Conservation (phyloP, 345 rosid genomes). For the Trapa bicornis region DNA sequence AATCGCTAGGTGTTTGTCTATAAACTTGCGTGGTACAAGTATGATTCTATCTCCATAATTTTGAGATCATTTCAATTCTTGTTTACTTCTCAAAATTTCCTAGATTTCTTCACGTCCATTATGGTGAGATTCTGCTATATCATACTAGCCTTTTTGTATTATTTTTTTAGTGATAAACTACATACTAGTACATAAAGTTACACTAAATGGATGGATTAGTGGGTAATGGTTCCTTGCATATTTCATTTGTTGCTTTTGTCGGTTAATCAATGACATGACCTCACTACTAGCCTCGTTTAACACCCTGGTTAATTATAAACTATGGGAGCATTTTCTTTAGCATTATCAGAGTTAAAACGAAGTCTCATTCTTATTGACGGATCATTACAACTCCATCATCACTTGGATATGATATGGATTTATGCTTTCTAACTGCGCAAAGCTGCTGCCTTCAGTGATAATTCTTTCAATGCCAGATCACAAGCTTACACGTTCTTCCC, state of each 20-base stretch:
- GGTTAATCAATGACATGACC: background rate
- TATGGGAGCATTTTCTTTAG: background rate
- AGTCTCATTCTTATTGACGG: background rate
- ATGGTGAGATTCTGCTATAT: background rate
- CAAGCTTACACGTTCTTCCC: background rate
- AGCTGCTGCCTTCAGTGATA: background rate
- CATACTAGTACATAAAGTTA: background rate
- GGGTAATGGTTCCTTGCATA: background rate
- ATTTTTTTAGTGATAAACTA: no score
- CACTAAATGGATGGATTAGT: background rate
- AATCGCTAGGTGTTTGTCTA: background rate
- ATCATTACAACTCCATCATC: background rate
- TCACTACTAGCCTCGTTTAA: background rate
- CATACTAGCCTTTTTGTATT: no score
- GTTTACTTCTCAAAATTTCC: background rate
- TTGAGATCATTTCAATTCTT: background rate
- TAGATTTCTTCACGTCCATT: background rate
- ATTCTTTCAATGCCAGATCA: background rate
- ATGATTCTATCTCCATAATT: background rate
- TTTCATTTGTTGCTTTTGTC: background rate
- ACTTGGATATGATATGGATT: background rate
- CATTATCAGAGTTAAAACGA: background rate
- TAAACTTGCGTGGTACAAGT: background rate
- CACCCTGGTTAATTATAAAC: background rate
- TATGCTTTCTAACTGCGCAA: background rate